Evolutionary conservation across 2,329 filamentous ascomycete genomes (phyloP), one percentile per base, ranked within the genome.

Genomic region (Calonectria naviculata): DNA sequence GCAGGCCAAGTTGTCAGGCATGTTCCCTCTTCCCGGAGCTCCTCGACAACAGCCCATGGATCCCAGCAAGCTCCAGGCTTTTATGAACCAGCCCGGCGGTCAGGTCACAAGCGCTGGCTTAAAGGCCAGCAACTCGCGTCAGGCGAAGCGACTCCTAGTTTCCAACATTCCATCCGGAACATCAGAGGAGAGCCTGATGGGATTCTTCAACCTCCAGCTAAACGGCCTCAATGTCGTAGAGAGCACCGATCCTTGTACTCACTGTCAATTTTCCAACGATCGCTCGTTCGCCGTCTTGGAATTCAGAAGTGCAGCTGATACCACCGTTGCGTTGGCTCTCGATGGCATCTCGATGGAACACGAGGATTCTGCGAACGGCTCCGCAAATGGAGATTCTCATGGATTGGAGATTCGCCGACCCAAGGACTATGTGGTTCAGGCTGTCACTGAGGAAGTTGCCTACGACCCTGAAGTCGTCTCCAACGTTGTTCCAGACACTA

Each of bases 21-120:
- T 99, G 97, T 99, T 99, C 87, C 95, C 97, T 71, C 91, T 99
- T 54, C 97, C 97, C 4, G 97, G 97, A 75, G 97, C 97, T 72
- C 97, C 97, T 66, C 92, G 97, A 77, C 95, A 98, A 83, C 95
- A 98, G 80, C 93, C 95, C 38, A 97, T 98, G 93, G 97, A 99
- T 78, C 95, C 96, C 19, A 94, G 91, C 78, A 96, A 96, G 83
- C 89, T 99, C 58, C 95, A 98, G 82, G 95, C 96, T 26, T 97
- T 99, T 83, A 97, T 98, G 91, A 95, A 94, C 82, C 95, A 97
- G 81, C 94, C 96, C 17, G 91, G 91, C 66, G 93, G 93, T 66
- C 85, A 92, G 79, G 85, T 90, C 70, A 93, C 90, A 72, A 94
- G 90, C 77, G 90, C 94, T n/a, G 91, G 94, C 6, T 90, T 99